phyloP scores from a whole-genome alignment of 1,284 basidiomycete genomes.

The Malassezia restricta region DNA sequence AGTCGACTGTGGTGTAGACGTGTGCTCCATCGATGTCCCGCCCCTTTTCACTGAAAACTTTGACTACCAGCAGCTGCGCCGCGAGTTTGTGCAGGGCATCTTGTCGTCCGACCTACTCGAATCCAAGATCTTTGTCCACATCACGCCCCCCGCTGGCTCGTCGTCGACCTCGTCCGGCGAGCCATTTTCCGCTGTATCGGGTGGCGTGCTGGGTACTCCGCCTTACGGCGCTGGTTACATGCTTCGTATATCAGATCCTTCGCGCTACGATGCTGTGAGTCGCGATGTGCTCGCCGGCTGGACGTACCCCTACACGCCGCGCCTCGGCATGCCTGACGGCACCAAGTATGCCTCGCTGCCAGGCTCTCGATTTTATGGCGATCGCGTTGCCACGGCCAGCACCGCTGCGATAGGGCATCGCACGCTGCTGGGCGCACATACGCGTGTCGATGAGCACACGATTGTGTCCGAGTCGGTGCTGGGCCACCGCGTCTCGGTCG shows the following conservation, averaged over 20 bases:
- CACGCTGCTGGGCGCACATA: conserved; percentile 23
- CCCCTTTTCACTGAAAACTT: conserved; percentile 98
- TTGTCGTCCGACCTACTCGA: conserved; percentile 87
- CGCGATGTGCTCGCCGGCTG: conserved; percentile 82
- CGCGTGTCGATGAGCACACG: conserved; percentile 51
- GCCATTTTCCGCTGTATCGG: conserved; percentile 13
- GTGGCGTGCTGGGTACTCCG: conserved; percentile 52
- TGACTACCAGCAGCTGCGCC: conserved; percentile 80
- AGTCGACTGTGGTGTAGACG: conserved; percentile 59
- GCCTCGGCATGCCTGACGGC: conserved; percentile 68
- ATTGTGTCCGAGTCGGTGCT: conserved; percentile 62
- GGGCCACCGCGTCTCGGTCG: conserved; percentile 61
- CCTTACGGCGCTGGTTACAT: conserved; percentile 59
- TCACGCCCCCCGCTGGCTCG: conserved; percentile 50
- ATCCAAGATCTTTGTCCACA: conserved; percentile 83
- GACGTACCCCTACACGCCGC: conserved; percentile 88
- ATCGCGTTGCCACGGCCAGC: conserved; percentile 22
- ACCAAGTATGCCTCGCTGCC: conserved; percentile 44
- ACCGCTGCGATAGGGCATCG: conserved; percentile 22
- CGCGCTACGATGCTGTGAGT: conserved; percentile 35
- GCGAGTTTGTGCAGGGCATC: conserved; percentile 91
- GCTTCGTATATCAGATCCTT: conserved; percentile 29
- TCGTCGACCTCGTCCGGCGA: conserved; percentile 58
- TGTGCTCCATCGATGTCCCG: conserved; percentile 68
- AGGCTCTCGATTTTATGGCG: conserved; percentile 25